Evolutionary conservation across 1,284 basidiomycete species (phyloP).

Genomic region (Mycosarcoma mackinlayi): DNA sequence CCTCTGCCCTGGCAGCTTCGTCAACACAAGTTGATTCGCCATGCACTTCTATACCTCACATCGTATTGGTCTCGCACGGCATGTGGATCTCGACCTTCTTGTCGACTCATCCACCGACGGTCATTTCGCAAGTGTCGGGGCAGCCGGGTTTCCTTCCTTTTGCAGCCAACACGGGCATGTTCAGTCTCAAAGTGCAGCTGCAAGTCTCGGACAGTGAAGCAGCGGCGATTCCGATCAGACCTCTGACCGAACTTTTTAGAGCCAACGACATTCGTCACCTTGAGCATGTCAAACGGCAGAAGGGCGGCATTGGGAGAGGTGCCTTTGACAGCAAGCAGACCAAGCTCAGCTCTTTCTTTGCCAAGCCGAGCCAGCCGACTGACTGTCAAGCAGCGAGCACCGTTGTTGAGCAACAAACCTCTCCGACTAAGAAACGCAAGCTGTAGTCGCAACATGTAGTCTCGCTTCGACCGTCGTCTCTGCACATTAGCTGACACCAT

Average conservation of each 20-base stretch:
- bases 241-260: constrained; percentile 27
- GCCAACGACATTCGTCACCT: constrained; percentile 40
- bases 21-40: background rate
- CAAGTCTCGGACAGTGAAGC: background rate
- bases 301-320: constrained; percentile 37
- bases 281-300: constrained; percentile 33
- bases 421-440: constrained; percentile 33
- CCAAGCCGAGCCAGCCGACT: background rate
- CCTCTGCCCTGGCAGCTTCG: background rate
- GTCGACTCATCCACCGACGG: constrained; percentile 34
- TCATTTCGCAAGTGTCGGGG: constrained; percentile 18
- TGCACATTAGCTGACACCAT: too few species aligned
- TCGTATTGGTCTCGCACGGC: constrained; percentile 61
- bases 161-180: constrained; percentile 55
- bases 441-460: constrained; percentile 1
- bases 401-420: background rate
- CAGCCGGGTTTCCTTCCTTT: constrained; percentile 40
- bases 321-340: constrained; percentile 32
- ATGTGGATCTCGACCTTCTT: constrained; percentile 63
- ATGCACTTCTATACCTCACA: constrained; percentile 40
- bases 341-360: constrained; percentile 40
- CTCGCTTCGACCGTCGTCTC: too few species aligned
- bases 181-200: constrained; percentile 39
- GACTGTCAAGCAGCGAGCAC: too few species aligned
- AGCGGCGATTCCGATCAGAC: background rate